Conservation (phyloP, 2,329 filamentous ascomycete species). For the Tolypocladium ovalisporum region DNA sequence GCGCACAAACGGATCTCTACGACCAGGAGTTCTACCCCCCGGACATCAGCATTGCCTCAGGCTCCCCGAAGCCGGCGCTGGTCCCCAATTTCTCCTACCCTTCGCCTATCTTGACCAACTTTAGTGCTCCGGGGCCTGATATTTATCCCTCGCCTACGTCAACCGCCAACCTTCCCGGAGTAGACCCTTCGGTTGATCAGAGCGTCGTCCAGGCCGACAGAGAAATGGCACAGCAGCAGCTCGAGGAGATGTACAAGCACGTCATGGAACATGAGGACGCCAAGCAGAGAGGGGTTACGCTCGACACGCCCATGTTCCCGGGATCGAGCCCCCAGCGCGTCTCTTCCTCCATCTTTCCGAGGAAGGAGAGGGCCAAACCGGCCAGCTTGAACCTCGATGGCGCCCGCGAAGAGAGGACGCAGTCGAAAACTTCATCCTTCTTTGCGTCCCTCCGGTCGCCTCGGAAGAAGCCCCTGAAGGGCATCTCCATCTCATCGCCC, state of each 20-base stretch:
- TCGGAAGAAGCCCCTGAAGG: constrained; percentile 38
- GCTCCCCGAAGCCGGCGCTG: constrained; percentile 12
- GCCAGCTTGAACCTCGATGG: constrained; percentile 36
- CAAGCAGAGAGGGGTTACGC: constrained; percentile 43
- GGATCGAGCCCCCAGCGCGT: constrained; percentile 13
- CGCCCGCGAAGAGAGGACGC: constrained; percentile 33
- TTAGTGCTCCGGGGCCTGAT: constrained; percentile 25
- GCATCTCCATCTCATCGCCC: constrained; percentile 51
- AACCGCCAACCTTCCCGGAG: constrained; percentile 39
- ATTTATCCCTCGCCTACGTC: constrained; percentile 34
- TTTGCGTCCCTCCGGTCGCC: constrained; percentile 53
- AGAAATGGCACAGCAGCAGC: constrained; percentile 65
- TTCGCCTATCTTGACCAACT: constrained; percentile 26
- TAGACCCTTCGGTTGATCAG: constrained; percentile 65
- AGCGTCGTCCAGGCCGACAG: constrained; percentile 64
- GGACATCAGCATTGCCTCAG: not conserved
- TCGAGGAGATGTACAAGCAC: constrained; percentile 83
- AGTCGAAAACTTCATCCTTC: constrained; percentile 48
- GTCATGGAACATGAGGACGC: constrained; percentile 82
- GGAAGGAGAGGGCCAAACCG: constrained; percentile 38
- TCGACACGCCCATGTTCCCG: constrained; percentile 29
- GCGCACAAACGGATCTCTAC: constrained; percentile 11
- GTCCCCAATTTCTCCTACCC: constrained; percentile 42
- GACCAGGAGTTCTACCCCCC: constrained; percentile 8
- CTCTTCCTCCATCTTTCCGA: constrained; percentile 19